A percentile compares a stretch with the other conserved stretches of the same genome.
These are phyloP conservation scores for Cornus suecica DNA, from an alignment of 148 eudicot species.

Conservation along the genomic window DNA sequence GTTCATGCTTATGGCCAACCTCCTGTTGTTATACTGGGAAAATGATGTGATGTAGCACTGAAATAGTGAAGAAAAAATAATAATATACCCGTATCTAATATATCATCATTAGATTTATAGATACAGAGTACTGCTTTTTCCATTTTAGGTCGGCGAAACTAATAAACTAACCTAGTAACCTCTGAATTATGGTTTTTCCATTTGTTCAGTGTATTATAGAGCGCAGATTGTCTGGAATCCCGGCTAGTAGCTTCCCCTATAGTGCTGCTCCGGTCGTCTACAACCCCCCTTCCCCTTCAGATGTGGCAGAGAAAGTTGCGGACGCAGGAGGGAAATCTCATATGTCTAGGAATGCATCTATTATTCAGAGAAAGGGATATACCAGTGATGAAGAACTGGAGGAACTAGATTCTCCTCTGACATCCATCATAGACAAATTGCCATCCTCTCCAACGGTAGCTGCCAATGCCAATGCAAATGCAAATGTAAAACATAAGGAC, in stretches of 20 bases:
- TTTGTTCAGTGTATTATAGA: constrained; percentile 60
- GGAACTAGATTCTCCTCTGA: constrained; percentile 59
- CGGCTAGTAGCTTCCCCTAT: constrained; percentile 57
- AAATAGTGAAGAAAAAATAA: background rate
- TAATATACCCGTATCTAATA: no score
- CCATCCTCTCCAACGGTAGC: constrained; percentile 32
- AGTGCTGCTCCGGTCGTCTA: constrained; percentile 56
- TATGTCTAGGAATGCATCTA: constrained; percentile 47
- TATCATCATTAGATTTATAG: no score
- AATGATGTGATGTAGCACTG: background rate
- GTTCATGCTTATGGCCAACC: background rate
- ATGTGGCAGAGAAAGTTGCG: constrained; percentile 62
- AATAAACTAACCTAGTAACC: background rate
- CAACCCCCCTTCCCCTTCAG: constrained; percentile 49
- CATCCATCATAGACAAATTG: constrained; percentile 38
- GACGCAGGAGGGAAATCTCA: constrained; percentile 50
- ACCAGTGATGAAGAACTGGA: constrained; percentile 89
- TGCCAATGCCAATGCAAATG: constrained; percentile 29
- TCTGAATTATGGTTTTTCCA: constrained; percentile 4
- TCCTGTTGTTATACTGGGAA: background rate
- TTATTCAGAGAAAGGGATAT: constrained; percentile 73
- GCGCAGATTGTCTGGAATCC: constrained; percentile 46
- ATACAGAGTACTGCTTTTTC: no score
- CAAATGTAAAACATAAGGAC: constrained; percentile 20
- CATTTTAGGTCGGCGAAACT: no score